Conservation (phyloP, 1,284 basidiomycete genomes). For the Heliocybe sulcata region DNA sequence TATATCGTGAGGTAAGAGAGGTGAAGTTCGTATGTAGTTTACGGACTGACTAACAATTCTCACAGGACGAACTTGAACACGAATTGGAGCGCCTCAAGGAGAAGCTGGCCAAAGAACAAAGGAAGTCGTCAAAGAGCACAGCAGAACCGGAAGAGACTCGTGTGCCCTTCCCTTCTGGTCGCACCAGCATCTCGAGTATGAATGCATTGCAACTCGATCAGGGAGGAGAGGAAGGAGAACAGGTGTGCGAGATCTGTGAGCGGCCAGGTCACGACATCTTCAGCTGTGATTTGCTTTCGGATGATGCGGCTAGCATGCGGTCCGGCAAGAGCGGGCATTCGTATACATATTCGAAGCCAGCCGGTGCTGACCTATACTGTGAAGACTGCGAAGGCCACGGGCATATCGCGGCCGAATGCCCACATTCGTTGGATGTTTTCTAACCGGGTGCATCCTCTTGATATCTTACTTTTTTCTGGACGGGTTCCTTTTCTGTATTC, state of each 20-base stretch:
- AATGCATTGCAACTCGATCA: neutral
- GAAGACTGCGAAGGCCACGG: slow-evolving; percentile 74
- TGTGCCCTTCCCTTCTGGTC: slow-evolving; percentile 4
- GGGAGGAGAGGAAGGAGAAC: slow-evolving; percentile 11
- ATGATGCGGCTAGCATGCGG: slow-evolving; percentile 18
- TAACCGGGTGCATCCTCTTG: slow-evolving; percentile 21
- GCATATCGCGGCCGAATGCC: slow-evolving; percentile 64
- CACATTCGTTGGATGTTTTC: slow-evolving; percentile 77
- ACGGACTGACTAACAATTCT: slow-evolving; percentile 6
- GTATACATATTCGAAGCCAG: no score
- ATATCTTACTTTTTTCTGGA: neutral
- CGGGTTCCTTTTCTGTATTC: no score
- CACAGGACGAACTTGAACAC: slow-evolving; percentile 81
- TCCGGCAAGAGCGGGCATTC: slow-evolving; percentile 6
- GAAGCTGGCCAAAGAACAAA: slow-evolving; percentile 48
- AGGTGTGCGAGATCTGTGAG: slow-evolving; percentile 79
- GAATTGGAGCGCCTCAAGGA: slow-evolving; percentile 75
- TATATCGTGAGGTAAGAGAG: slow-evolving; percentile 71
- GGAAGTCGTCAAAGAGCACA: slow-evolving; percentile 49
- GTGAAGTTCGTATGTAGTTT: no score
- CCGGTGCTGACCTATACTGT: slow-evolving; percentile 43
- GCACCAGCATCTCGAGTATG: neutral
- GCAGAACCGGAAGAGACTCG: slow-evolving; percentile 27
- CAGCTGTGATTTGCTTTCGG: slow-evolving; percentile 59
- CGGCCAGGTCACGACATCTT: slow-evolving; percentile 78